A percentile compares a stretch with the other conserved stretches of the same genome.
Evolutionary conservation across 164 flowering plant genomes (phyloP).

Genomic region (Akebia trifoliata): DNA sequence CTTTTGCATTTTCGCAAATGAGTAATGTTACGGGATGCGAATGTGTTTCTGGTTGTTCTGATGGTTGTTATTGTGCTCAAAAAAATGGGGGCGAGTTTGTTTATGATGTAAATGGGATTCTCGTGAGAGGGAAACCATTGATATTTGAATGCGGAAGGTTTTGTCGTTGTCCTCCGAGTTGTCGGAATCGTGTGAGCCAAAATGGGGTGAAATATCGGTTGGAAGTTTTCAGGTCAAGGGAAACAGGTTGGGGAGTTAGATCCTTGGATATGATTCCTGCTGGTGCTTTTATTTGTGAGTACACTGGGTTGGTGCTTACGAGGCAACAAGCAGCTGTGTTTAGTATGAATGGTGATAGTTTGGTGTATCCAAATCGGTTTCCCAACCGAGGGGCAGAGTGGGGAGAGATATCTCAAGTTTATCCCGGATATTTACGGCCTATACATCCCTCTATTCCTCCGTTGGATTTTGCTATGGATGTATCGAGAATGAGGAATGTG

Average conservation of each 20-base stretch:
- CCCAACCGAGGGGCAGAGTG: slow-evolving; percentile 67
- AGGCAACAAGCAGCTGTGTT: slow-evolving; percentile 56
- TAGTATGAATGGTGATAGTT: slow-evolving; percentile 70
- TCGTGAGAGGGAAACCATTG: slow-evolving; percentile 77
- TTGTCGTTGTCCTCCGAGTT: slow-evolving; percentile 64
- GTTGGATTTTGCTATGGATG: slow-evolving; percentile 85
- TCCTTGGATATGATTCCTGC: slow-evolving; percentile 70
- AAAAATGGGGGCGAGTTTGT: slow-evolving; percentile 81
- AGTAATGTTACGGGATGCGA: slow-evolving; percentile 45
- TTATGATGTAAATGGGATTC: slow-evolving; percentile 65
- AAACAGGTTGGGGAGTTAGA: slow-evolving; percentile 84
- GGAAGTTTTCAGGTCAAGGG: slow-evolving; percentile 74
- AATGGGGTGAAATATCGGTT: slow-evolving; percentile 49
- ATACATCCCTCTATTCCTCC: slow-evolving; percentile 55
- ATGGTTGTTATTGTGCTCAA: slow-evolving; percentile 53
- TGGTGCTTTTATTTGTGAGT: slow-evolving; percentile 78
- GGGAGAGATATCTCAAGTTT: slow-evolving; percentile 80
- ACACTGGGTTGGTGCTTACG: slow-evolving; percentile 65
- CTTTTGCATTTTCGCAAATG: slow-evolving; percentile 27
- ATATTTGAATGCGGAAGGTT: slow-evolving; percentile 74
- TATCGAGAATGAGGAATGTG: slow-evolving; percentile 76
- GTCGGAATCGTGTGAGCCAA: slow-evolving; percentile 68
- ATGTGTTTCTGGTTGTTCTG: slow-evolving; percentile 49
- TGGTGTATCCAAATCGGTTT: slow-evolving; percentile 74
- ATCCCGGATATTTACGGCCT: slow-evolving; percentile 41